Evolutionary conservation across 306 rosid genomes (phyloP), one percentile per base, ranked within the genome.

Genomic region (Rosa rugosa): DNA sequence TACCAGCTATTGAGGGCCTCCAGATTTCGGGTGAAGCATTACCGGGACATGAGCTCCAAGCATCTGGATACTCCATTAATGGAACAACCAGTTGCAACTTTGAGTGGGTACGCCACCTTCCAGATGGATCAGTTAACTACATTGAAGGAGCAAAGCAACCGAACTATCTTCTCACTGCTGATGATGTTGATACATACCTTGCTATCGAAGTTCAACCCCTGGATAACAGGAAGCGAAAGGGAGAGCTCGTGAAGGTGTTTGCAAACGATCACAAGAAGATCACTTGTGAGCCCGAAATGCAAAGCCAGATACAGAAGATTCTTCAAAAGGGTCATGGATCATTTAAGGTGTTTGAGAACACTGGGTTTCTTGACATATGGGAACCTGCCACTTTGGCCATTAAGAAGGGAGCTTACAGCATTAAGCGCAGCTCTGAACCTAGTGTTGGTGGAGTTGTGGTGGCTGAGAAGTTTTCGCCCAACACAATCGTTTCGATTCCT

Each of bases 71-170:
- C 80, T 96, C 99, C 56, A 88, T 88, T 81, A 83, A 96, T 80
- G 99, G 99, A 79, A 96, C 99, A 72, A 96, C 97, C 41, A 95
- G 92, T 82, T 95, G 99, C 83, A 95, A 95, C 81, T 95, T 95
- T 87, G 97, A 95, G 98, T 95, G 99, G 99, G 94, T 93, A 46
- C 91, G 98, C 60, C 92, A 91, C 80, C 71, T 95, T 82, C 94
- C 89, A 84, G 98, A 95, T 83, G 99, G 99, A 85, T 95, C 99
- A 64, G 88, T 95, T 31, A 86, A 89, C 80, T 93, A 91, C 82
- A 95, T 95, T 67, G 99, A 95, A 87, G 99, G 97, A 76, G 99
- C 99, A 68, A 93, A 90, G 88, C 98, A 95, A 84, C 99, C 98
- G 56, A 90, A 84, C 88, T 93, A 95, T 89, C 93, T 88, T 77